Base-by-base conservation (phyloP, 352 stramenopile genomes). In the Phytophthora crassamura region DNA sequence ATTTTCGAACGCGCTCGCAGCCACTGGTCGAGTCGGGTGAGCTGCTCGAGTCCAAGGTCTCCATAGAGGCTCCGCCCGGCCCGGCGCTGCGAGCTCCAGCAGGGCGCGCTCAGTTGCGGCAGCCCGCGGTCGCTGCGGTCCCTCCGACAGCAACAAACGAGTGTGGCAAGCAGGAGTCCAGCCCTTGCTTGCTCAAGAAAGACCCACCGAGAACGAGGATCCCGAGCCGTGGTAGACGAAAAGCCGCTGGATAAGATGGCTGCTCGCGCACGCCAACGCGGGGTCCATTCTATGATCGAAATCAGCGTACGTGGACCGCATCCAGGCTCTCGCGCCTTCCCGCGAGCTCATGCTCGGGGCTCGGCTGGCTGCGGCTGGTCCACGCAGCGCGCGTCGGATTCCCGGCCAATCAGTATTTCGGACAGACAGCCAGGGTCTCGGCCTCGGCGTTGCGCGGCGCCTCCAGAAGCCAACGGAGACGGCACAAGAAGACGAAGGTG, bases 271-370 rank as follows among this genome's bases (percentile, higher is more conserved):
- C 42, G 22, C 22, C 22, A 49, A 16, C 42, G 42, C 10, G 38
- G 20, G 43, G 55, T 18, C 56, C 35, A 47, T 38, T 49, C 43
- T 64, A 56, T 64, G 57, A 38, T 58, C 46, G 38, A 58, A 64
- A 64, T 64, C 57, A 64, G 57, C 57, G 30, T 64, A 20, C 56
- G 56, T 49, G 22, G 14, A 47, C 40, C 30, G 32, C 36, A 46
- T 58, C 41, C 38, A 20, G 41, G 41, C 52, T 51, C 40, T 34
- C 32, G 33, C 48, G 48, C 18, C 48, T 55, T 55, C 48, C 48
- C 48, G 33, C 47, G 32, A 34, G 7, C 25, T n/a, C 25, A 52
- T 25, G 45, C 22, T 28, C 22, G 22, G 22, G 22, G 2, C 4
- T 28, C 22, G 22, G 22, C 22, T 28, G 22, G 22, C 22, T 28